phyloP scores from a whole-genome alignment of 768 basidiomycete species.

The Rossbeevera mucosa region DNA sequence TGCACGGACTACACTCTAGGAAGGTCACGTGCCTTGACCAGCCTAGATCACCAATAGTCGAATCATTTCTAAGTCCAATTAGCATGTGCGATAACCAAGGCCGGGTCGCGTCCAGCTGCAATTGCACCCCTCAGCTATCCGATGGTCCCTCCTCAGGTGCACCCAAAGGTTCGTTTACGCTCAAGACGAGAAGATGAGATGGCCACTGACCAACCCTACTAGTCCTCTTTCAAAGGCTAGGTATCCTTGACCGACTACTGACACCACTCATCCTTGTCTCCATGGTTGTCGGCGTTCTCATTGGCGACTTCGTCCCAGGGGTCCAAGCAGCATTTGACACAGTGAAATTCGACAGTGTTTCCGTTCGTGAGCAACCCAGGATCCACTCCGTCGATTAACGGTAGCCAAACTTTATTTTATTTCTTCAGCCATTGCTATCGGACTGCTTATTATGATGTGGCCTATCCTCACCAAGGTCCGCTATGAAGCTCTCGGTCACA shows the following conservation, averaged over 20 bases:
- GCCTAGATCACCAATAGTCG: no score
- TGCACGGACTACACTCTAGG: no score
- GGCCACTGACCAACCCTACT: not conserved
- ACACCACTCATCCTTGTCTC: slow-evolving; percentile 61
- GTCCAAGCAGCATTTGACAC: slow-evolving; percentile 62
- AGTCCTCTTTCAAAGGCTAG: slow-evolving; percentile 41
- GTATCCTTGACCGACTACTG: slow-evolving; percentile 55
- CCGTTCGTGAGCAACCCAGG: slow-evolving; percentile 64
- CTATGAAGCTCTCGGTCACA: slow-evolving; percentile 61
- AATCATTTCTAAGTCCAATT: no score
- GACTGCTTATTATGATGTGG: slow-evolving; percentile 88
- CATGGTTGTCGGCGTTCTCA: slow-evolving; percentile 74
- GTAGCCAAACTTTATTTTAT: not conserved
- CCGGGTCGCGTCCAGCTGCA: not conserved
- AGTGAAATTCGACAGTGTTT: slow-evolving; percentile 62
- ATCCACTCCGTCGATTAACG: not conserved
- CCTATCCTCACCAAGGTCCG: slow-evolving; percentile 73
- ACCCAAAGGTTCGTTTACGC: slow-evolving; percentile 4
- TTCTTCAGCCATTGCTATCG: slow-evolving; percentile 66
- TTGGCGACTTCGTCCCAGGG: slow-evolving; percentile 61
- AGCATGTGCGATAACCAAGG: slow-evolving; percentile 3
- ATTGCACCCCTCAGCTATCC: not conserved
- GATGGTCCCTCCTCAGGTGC: not conserved
- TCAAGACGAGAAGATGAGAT: not conserved
- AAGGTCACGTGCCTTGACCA: no score